These are phyloP conservation scores for Phanerochaete carnosa DNA, from an alignment of 768 basidiomycete species.

Conservation along the genomic window DNA sequence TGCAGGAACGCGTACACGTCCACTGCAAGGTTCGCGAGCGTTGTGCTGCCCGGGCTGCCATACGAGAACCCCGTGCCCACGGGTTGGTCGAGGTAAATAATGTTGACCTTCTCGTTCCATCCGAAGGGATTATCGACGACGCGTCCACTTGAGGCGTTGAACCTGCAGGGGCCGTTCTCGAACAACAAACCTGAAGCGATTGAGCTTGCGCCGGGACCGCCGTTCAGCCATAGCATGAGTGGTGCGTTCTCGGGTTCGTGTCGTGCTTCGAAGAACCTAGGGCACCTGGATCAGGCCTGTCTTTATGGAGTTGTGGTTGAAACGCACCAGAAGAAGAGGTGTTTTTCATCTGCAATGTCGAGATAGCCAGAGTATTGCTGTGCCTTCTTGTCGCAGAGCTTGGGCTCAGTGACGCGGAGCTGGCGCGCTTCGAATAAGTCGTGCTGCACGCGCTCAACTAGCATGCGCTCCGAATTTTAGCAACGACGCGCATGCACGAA, in stretches of 20 bases:
- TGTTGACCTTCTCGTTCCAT: constrained; percentile 39
- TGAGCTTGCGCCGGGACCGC: constrained; percentile 22
- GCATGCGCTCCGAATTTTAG: not conserved
- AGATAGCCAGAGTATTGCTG: constrained; percentile 46
- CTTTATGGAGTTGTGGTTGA: too few species aligned
- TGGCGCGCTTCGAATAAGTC: constrained; percentile 48
- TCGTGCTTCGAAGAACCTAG: constrained; percentile 30
- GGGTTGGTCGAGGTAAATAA: constrained; percentile 32
- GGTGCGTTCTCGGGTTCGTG: constrained; percentile 24
- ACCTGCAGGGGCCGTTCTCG: constrained; percentile 24
- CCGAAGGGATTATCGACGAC: constrained; percentile 34
- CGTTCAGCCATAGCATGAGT: constrained; percentile 27
- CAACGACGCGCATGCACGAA: too few species aligned
- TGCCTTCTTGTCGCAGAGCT: constrained; percentile 76
- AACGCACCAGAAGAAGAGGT: constrained; percentile 51
- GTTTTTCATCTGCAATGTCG: constrained; percentile 43
- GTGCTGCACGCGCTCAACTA: constrained; percentile 66
- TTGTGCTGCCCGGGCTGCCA: constrained; percentile 8
- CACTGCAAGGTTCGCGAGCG: constrained; percentile 28
- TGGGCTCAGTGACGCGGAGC: constrained; percentile 63
- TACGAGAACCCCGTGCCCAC: constrained; percentile 48
- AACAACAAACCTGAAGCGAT: constrained; percentile 22
- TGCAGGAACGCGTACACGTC: constrained; percentile 32
- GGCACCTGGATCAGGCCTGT: not conserved
- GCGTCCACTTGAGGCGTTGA: constrained; percentile 15